Base-by-base conservation (phyloP, 2,329 filamentous ascomycete genomes). In the Endocalyx cinctus region DNA sequence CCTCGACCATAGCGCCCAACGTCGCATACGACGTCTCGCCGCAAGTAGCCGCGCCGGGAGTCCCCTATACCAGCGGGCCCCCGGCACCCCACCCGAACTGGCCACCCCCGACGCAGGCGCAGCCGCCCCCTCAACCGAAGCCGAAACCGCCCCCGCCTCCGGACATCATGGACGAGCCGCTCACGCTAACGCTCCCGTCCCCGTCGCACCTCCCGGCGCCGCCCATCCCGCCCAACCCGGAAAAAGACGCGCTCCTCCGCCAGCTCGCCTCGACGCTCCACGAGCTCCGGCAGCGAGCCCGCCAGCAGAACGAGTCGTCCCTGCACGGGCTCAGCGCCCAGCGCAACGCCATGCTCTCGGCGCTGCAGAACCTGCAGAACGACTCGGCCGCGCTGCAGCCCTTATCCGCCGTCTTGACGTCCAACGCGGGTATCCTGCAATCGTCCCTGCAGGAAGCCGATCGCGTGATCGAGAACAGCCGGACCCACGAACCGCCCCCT, bases 151-250 rank as follows among this genome's bases (percentile, higher is more conserved):
- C 63, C n/a, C 69, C 60, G 17, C 70, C 59, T 17, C 72, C 62
- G 2, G 74, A 80, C 50, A 55, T 75, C 17, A 68, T 80, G 47
- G 75, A 79, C 41, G 73, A 74, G 34, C 74, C 76, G 19, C 58
- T 79, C 11, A 69, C 68, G 8, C 58, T 77, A 16, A 49, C 66
- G 12, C 62, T 74, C 10, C 68, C 74, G 3, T 60, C 67, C 2
- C 57, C 64, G 4, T 63, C 67, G 1, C 64, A 71, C 15, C 55
- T 79, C 6, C 72, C 82, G 5, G 78, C 87, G 1, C 90, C 92
- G 1, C 89, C 90, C 0, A 87, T 96, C 19, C 90, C 92, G 0
- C 89, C 88, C 0, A 98, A 98, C 51, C 92, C 92, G 1, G 87
- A 97, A 61, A 96, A 95, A 57, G 88, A 97, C 58, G 82, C 84